phyloP scores from a whole-genome alignment of 2,329 filamentous ascomycete genomes.

The Nothopassalora personata region DNA sequence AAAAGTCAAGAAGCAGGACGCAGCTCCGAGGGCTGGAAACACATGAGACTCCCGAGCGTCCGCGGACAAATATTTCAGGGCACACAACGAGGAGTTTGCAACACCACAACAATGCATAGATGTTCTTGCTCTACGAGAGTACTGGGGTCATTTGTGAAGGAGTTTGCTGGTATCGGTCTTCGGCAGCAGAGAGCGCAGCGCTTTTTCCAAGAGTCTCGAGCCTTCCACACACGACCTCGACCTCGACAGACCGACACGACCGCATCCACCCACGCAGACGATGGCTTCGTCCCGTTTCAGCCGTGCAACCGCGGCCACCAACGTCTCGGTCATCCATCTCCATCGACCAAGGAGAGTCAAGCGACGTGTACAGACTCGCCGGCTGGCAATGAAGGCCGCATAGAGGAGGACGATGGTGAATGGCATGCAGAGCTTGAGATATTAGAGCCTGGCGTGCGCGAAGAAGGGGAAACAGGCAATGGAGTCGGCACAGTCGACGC shows the following conservation, averaged over 20 bases:
- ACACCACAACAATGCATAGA: conserved; percentile 10
- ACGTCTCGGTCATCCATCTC: background rate
- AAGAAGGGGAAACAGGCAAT: background rate
- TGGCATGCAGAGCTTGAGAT: conserved; percentile 3
- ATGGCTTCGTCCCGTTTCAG: conserved; percentile 16
- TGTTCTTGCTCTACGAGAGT: conserved; percentile 22
- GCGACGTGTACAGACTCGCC: background rate
- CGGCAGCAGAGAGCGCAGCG: conserved; percentile 14
- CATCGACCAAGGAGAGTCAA: background rate
- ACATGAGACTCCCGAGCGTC: background rate
- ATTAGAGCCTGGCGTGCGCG: background rate
- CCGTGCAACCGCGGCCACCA: background rate
- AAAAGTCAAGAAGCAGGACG: background rate
- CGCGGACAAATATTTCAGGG: background rate
- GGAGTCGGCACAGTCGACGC: background rate
- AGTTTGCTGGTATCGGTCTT: conserved; percentile 22
- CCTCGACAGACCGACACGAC: conserved; percentile 7
- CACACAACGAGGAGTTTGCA: background rate
- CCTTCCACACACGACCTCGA: conserved; percentile 10
- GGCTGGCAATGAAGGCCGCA: too few species aligned
- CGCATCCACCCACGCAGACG: conserved; percentile 2
- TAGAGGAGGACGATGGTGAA: background rate
- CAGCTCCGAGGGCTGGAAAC: background rate
- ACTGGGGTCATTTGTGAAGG: conserved; percentile 21
- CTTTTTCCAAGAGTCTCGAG: conserved; percentile 11